Conservation (phyloP, 495 filamentous ascomycete species). For the Tirmania nivea region DNA sequence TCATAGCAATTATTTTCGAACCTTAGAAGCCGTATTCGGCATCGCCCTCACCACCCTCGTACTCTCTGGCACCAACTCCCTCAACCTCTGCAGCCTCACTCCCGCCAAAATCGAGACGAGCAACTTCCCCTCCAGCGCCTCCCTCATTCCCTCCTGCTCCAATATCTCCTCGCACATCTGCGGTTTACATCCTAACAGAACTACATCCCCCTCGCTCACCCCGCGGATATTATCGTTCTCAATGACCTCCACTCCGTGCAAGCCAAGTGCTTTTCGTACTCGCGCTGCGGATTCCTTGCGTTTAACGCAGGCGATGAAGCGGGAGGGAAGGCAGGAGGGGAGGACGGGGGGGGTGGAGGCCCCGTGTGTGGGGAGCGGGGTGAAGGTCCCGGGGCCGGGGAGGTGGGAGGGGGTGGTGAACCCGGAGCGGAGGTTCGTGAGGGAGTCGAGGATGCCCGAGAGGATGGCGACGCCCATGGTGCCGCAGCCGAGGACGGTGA, state of each 20-base stretch:
- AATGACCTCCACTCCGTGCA: constrained; percentile 28
- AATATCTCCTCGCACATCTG: constrained; percentile 47
- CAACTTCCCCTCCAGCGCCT: constrained; percentile 54
- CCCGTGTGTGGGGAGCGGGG: constrained; percentile 34
- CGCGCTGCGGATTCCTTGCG: constrained; percentile 38
- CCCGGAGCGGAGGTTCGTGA: constrained; percentile 23
- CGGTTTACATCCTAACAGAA: constrained; percentile 62
- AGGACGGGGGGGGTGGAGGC: constrained; percentile 26
- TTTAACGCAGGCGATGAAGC: constrained; percentile 58
- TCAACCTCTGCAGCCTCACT: constrained; percentile 28
- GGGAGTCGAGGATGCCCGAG: constrained; percentile 50
- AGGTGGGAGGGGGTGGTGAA: constrained; percentile 23
- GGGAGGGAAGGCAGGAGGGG: constrained; percentile 34
- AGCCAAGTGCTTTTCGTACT: constrained; percentile 35
- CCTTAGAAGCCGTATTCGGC: constrained; percentile 45
- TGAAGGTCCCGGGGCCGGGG: constrained; percentile 23
- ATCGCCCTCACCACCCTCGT: constrained; percentile 45
- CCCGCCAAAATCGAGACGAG: constrained; percentile 71
- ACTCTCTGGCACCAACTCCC: constrained; percentile 22
- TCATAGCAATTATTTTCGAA: not conserved
- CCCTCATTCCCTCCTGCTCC: constrained; percentile 37
- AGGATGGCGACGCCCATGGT: constrained; percentile 74
- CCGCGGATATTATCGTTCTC: constrained; percentile 37
- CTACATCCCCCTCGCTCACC: constrained; percentile 35
- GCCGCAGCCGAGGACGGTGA: constrained; percentile 25